Base-by-base conservation (phyloP, 768 basidiomycete genomes). In the Leucocoprinus birnbaumii region DNA sequence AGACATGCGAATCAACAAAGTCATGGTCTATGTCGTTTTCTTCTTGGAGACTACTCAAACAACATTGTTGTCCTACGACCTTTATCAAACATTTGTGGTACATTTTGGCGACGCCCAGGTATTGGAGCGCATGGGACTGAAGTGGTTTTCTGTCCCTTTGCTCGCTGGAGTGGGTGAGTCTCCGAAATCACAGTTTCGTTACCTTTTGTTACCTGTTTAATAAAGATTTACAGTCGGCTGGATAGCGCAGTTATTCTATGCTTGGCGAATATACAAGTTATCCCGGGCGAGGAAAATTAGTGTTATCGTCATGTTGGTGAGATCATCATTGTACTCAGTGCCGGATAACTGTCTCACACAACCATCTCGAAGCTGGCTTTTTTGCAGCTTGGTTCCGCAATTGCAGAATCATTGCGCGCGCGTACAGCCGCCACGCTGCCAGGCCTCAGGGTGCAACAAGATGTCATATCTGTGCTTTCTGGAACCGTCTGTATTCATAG, bases 161-260 rank as follows among this genome's bases (percentile, higher is more conserved):
- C 41, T 53, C n/a, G 43, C 26, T 22, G 51, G 51, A 3, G 13
- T 53, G 44, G 51, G 51, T 45, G 26, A 24, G 51, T 21, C 3
- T 42, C 2, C 2, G n/a, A 38, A 2, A 21, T 53, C 24, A 9
- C 41, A n/a, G n/a, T 37, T 19, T 11, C 7, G n/a, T n/a, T n/a
- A 9, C 11, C 8, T 27, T 47, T 18, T 14, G 16, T 10, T 27
- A 26, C 46, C 14, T 4, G 18, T 14, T 34, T 6, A 2, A 0
- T 34, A 26, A 31, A 31, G 6, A 2, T 35, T 35, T 18, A n/a
- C 13, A 53, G 51, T 53, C 21, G 41, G 51, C 11, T 53, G 51
- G 51, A 53, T 53, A 53, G 51, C 51, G 26, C 41, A 44, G 31
- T 22, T 35, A 10, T 53, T 53, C 11, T 53, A 44, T 35, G 51